Conservation (phyloP, 148 eudicot species). For the Salicornia ramosissima region DNA sequence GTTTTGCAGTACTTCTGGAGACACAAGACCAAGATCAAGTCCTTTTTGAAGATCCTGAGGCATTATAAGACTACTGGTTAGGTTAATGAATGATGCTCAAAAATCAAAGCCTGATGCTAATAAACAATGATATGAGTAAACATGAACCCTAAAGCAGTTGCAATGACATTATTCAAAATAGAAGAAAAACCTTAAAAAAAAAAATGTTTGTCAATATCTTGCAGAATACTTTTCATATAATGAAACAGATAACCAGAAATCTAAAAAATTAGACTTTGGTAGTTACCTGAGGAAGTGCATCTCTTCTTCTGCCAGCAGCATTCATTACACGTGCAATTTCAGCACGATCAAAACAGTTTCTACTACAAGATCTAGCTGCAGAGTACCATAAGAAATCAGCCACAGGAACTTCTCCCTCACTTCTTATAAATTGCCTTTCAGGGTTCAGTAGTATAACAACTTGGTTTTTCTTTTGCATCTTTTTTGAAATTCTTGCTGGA, state of each 20-base stretch:
- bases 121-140: neutral
- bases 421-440: slow-evolving; percentile 78
- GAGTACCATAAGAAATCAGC: slow-evolving; percentile 99
- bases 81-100: slow-evolving; percentile 4
- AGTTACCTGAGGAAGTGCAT: slow-evolving; percentile 89
- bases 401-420: slow-evolving; percentile 91
- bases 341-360: slow-evolving; percentile 98
- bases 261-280: too few relatives aligned
- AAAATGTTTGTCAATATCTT: too few relatives aligned
- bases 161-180: too few relatives aligned
- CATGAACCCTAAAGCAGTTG: neutral
- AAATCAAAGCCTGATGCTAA: neutral
- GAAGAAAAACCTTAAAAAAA: too few relatives aligned
- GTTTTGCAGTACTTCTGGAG: slow-evolving; percentile 93
- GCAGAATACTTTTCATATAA: too few relatives aligned
- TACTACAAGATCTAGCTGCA: slow-evolving; percentile 88
- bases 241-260: too few relatives aligned
- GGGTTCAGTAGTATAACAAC: slow-evolving; percentile 81
- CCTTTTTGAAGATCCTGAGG: slow-evolving; percentile 86
- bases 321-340: slow-evolving; percentile 99
- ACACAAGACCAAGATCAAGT: slow-evolving; percentile 94
- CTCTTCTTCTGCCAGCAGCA: slow-evolving; percentile 95
- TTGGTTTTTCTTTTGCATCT: slow-evolving; percentile 95
- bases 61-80: slow-evolving; percentile 11
- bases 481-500: slow-evolving; percentile 84